These are phyloP conservation scores for Scopulariopsis brevicaulis DNA, from an alignment of 2,329 filamentous ascomycete genomes.

Conservation along the genomic window DNA sequence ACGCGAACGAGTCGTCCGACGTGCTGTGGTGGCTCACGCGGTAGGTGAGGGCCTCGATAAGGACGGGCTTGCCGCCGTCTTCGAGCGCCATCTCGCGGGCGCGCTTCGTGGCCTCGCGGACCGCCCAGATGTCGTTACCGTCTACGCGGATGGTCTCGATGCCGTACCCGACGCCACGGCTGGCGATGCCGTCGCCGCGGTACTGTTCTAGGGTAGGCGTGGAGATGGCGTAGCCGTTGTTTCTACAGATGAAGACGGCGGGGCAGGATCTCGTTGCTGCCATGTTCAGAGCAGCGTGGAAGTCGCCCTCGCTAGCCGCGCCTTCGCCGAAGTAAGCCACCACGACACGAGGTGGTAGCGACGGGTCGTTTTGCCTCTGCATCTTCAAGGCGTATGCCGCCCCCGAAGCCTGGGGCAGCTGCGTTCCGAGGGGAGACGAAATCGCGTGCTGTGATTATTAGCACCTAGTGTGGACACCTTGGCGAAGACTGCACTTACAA, in stretches of 20 bases:
- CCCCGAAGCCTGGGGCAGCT: conserved; percentile 79
- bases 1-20: conserved; percentile 92
- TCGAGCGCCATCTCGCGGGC: conserved; percentile 70
- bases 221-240: conserved; percentile 86
- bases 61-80: conserved; percentile 68
- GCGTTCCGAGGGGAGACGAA: conserved; percentile 71
- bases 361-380: conserved; percentile 62
- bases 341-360: conserved; percentile 54
- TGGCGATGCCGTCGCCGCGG: conserved; percentile 82
- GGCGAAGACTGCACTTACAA: conserved; percentile 40
- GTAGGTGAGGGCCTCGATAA: conserved; percentile 96
- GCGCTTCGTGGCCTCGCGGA: conserved; percentile 66
- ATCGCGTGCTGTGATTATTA: conserved; percentile 56
- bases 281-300: conserved; percentile 84
- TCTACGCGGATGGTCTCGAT: conserved; percentile 88
- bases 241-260: conserved; percentile 81
- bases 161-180: conserved; percentile 79
- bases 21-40: conserved; percentile 97
- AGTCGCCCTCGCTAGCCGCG: conserved; percentile 82
- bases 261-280: conserved; percentile 82
- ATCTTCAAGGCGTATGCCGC: conserved; percentile 83
- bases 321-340: conserved; percentile 87
- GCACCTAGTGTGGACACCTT: neutral
- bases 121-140: conserved; percentile 89
- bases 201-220: conserved; percentile 88